Base-by-base conservation (phyloP, 2,329 filamentous ascomycete species). In the Fusarium torreyae region DNA sequence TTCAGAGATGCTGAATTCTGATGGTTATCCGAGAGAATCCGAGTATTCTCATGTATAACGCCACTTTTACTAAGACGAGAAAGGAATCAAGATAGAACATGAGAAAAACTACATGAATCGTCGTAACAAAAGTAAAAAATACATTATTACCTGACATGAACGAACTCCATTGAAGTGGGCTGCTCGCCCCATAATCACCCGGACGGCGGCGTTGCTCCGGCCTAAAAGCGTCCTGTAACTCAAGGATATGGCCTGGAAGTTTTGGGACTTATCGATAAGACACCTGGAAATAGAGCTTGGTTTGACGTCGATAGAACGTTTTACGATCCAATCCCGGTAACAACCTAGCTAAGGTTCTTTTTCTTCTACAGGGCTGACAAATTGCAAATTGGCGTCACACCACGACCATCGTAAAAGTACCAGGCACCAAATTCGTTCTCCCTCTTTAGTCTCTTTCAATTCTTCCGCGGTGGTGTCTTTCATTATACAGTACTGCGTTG, bases 351-450 rank as follows among this genome's bases (percentile, higher is more conserved):
- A 50, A 59, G 34, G 39, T 52, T 64, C 45, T 26, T 50, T 20
- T 40, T 58, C 44, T 28, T 50, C 58, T 53, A 38, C 52, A 45
- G 50, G 45, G 70, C 66, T 73, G 71, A 73, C 71, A 73, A 73
- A 73, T 72, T 70, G 28, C 14, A 31, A 31, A 31, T 31, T 31
- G 10, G 28, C n/a, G 14, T 73, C 68, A 68, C 61, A 65, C 67
- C 66, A 72, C 68, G 24, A 63, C 43, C 53, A 46, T 53, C n/a
- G 42, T 42, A 65, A 53, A 51, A 48, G 39, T 22, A 43, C 42
- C 45, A 56, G 58, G 28, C 36, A 40, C 38, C 59, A 34, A 33
- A 31, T 11, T 31, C 45, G 43, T 46, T 57, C 45, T 60, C 42
- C 43, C 50, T 56, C 39, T 42, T 50, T 51, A 15, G 6, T 42